phyloP scores from a whole-genome alignment of 2,329 filamentous ascomycete genomes.

The Cladophialophora yegresii region DNA sequence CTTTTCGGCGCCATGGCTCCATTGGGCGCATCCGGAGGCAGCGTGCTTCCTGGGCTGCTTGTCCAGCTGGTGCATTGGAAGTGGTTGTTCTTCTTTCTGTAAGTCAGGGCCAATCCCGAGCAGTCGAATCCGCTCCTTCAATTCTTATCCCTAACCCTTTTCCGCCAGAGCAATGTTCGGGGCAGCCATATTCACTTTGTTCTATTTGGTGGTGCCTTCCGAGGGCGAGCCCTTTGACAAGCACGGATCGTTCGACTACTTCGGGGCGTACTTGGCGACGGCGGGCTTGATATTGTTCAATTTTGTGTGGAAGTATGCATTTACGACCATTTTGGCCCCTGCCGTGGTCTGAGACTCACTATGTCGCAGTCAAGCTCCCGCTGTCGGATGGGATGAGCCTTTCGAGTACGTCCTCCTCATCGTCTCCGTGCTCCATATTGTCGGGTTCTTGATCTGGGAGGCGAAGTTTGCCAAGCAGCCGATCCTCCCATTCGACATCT shows the following conservation, averaged over 20 bases:
- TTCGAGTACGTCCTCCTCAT: conserved; percentile 49
- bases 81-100: conserved; percentile 49
- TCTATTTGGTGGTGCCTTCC: conserved; percentile 38
- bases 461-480: conserved; percentile 44
- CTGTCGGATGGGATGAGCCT: conserved; percentile 49
- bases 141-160: neutral
- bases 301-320: conserved; percentile 53
- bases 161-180: conserved; percentile 36
- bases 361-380: conserved; percentile 47
- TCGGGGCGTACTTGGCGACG: conserved; percentile 47
- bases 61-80: conserved; percentile 44
- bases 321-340: neutral
- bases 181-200: conserved; percentile 33
- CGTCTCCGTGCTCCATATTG: conserved; percentile 43
- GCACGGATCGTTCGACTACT: conserved; percentile 46
- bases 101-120: conserved; percentile 19
- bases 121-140: neutral
- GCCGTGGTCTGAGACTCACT: conserved; percentile 1
- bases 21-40: conserved; percentile 50
- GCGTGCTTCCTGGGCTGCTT: conserved; percentile 47
- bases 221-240: conserved; percentile 41
- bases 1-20: conserved; percentile 54
- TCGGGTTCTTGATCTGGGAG: conserved; percentile 48
- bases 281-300: conserved; percentile 52
- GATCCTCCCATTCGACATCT: conserved; percentile 53